phyloP scores from a whole-genome alignment of 2,329 filamentous ascomycete genomes.

The Verticillium zaregamsianum region DNA sequence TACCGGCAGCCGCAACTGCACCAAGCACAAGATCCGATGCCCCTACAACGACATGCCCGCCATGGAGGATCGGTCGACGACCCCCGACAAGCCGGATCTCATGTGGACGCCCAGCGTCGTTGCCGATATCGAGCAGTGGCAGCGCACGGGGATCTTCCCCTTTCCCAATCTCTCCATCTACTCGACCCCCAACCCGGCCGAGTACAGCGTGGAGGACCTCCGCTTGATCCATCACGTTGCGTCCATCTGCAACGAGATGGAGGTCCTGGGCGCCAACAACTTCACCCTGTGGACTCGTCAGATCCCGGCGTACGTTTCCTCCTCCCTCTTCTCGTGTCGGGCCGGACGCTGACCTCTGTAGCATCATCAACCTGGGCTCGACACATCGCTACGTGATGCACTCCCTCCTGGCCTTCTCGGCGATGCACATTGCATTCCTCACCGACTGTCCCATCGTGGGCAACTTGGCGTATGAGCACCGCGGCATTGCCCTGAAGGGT shows the following conservation, averaged over 20 bases:
- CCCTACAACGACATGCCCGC: conserved; percentile 89
- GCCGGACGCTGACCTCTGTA: conserved; percentile 26
- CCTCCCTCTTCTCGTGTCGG: conserved; percentile 14
- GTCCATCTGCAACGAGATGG: conserved; percentile 78
- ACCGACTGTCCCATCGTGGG: conserved; percentile 81
- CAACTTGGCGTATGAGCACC: conserved; percentile 86
- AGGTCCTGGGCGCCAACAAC: conserved; percentile 69
- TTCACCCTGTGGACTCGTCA: conserved; percentile 92
- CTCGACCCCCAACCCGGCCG: conserved; percentile 67
- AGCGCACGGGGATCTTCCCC: conserved; percentile 77
- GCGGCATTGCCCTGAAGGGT: conserved; percentile 79
- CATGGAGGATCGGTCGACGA: conserved; percentile 55
- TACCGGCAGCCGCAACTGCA: conserved; percentile 79
- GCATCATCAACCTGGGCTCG: conserved; percentile 77
- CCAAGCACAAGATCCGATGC: conserved; percentile 97
- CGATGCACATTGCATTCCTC: conserved; percentile 86
- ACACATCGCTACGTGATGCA: conserved; percentile 90
- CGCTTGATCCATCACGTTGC: conserved; percentile 89
- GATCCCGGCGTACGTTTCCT: conserved; percentile 74
- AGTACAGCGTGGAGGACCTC: conserved; percentile 72
- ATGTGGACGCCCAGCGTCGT: conserved; percentile 87
- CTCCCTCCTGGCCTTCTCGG: conserved; percentile 87
- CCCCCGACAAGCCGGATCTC: conserved; percentile 63
- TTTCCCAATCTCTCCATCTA: conserved; percentile 78
- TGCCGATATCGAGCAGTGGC: conserved; percentile 76